Percentiles rank a stretch among this genome's conserved stretches.
Evolutionary conservation across 768 basidiomycete genomes (phyloP).

Genomic region (Asterophora lycoperdoides): DNA sequence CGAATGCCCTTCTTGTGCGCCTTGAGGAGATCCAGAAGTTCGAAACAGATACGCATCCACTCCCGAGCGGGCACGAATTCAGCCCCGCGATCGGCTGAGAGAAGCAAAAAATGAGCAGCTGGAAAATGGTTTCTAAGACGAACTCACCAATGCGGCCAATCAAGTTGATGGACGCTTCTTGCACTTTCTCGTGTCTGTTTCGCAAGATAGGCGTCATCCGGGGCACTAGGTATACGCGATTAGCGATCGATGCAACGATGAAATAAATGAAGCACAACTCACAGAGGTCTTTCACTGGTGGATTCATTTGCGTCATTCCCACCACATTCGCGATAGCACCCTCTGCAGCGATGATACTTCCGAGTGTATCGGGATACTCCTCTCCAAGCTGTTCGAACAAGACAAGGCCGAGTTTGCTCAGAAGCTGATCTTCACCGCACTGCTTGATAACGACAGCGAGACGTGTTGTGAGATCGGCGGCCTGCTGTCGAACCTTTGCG

Average conservation of each 20-base stretch:
- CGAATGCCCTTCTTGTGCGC: conserved; percentile 99
- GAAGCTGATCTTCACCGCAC: conserved; percentile 92
- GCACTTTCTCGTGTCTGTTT: conserved; percentile 98
- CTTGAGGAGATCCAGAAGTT: conserved; percentile 92
- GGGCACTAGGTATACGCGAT: conserved; percentile 59
- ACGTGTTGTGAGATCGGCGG: conserved; percentile 95
- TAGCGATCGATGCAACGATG: neutral
- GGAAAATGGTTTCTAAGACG: neutral
- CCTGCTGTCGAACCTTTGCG: conserved; percentile 97
- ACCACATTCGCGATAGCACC: conserved; percentile 99
- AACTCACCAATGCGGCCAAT: conserved; percentile 88
- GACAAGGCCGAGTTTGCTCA: conserved; percentile 95
- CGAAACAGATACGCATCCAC: conserved; percentile 99
- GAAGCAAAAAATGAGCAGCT: conserved; percentile 16
- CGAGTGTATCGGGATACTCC: conserved; percentile 98
- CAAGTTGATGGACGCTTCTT: conserved; percentile 98
- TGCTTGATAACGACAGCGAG: conserved; percentile 98
- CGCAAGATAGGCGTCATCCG: conserved; percentile 99
- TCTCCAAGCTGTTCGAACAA: conserved; percentile 98
- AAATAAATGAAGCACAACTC: conserved; percentile 35
- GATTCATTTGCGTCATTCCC: conserved; percentile 99
- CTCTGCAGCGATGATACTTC: conserved; percentile 98
- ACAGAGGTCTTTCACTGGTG: conserved; percentile 98
- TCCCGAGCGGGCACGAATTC: conserved; percentile 98
- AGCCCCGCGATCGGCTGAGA: conserved; percentile 89